Conservation (phyloP, 352 stramenopile species). For the Globisporangium echinulatum region DNA sequence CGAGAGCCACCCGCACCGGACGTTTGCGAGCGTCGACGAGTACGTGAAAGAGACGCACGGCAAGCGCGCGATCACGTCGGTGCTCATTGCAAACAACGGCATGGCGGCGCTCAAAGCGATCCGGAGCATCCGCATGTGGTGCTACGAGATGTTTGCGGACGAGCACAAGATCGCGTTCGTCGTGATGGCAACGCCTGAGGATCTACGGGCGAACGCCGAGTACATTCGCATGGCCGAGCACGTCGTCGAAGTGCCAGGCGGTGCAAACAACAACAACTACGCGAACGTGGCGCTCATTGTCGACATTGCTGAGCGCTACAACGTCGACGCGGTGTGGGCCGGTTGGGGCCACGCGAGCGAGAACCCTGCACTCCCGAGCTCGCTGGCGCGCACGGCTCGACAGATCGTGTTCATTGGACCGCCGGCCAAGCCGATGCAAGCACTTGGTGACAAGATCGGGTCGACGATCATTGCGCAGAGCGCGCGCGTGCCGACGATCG, state of each 20-base stretch:
- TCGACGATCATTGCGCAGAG: slow-evolving; percentile 99
- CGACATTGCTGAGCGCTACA: slow-evolving; percentile 94
- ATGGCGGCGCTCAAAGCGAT: slow-evolving; percentile 99
- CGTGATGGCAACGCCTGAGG: slow-evolving; percentile 99
- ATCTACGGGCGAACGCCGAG: slow-evolving; percentile 98
- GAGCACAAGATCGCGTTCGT: slow-evolving; percentile 95
- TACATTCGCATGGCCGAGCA: slow-evolving; percentile 99
- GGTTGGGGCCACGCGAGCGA: slow-evolving; percentile 99
- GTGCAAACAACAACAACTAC: slow-evolving; percentile 99
- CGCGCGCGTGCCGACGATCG: slow-evolving; percentile 97
- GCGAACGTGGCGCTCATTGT: slow-evolving; percentile 99
- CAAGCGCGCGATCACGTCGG: slow-evolving; percentile 89
- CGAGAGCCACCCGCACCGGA: slow-evolving; percentile 52
- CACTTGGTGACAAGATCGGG: slow-evolving; percentile 99
- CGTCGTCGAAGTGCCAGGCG: slow-evolving; percentile 98
- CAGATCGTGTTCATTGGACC: slow-evolving; percentile 99
- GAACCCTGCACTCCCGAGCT: slow-evolving; percentile 96
- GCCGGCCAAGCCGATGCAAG: slow-evolving; percentile 96
- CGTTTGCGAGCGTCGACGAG: slow-evolving; percentile 87
- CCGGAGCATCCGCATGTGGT: slow-evolving; percentile 97
- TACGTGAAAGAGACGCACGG: slow-evolving; percentile 91
- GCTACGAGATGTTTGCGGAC: slow-evolving; percentile 97
- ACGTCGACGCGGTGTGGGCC: slow-evolving; percentile 97
- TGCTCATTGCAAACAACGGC: slow-evolving; percentile 99
- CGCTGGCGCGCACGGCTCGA: slow-evolving; percentile 83